Evolutionary conservation across 768 basidiomycete species (phyloP).

Genomic region (Coprinopsis marcescibilis): DNA sequence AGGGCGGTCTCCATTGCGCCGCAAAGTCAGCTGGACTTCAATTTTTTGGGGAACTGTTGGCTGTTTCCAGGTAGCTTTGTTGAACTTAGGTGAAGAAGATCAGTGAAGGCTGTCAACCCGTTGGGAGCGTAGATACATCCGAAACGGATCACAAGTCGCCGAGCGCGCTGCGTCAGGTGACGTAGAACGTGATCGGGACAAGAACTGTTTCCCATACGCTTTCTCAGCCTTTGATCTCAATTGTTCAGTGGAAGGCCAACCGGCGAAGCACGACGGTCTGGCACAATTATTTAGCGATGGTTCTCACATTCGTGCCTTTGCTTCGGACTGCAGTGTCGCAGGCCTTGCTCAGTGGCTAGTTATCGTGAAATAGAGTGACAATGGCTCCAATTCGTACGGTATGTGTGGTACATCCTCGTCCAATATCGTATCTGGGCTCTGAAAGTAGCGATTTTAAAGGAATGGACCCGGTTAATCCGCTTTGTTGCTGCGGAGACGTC

Average conservation of each 20-base stretch:
- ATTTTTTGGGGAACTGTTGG: constrained; percentile 1
- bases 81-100: constrained; percentile 5
- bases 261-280: constrained; percentile 2
- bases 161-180: not conserved
- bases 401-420: constrained; percentile 17
- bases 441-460: constrained; percentile 26
- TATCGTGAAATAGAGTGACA: too few relatives aligned
- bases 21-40: too few relatives aligned
- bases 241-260: not conserved
- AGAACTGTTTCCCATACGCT: constrained; percentile 2
- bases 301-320: constrained; percentile 1
- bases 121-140: constrained; percentile 18
- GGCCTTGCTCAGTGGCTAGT: too few relatives aligned
- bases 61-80: constrained; percentile 13
- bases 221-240: not conserved
- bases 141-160: constrained; percentile 6
- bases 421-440: not conserved
- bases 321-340: constrained; percentile 1
- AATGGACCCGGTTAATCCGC: constrained; percentile 79
- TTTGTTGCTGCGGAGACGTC: constrained; percentile 74
- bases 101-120: not conserved
- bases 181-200: constrained; percentile 1
- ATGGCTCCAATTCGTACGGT: constrained; percentile 62
- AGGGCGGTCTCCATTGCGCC: constrained; percentile 17
- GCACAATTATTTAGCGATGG: not conserved